phyloP scores from a whole-genome alignment of 805 yeast genomes.

The Ogataea trehalophila region DNA sequence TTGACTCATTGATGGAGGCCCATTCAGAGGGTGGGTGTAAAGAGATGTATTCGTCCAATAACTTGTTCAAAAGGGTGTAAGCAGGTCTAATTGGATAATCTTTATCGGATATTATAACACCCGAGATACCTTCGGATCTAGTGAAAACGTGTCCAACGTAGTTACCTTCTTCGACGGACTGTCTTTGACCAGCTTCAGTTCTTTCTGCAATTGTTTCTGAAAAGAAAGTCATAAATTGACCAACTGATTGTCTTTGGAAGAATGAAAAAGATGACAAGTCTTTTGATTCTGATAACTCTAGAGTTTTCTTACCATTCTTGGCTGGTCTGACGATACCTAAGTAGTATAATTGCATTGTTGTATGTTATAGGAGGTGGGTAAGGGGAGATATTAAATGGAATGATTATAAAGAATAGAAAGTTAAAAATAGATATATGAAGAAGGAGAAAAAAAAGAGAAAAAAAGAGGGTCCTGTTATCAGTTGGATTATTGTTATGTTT shows the following conservation, averaged over 20 bases:
- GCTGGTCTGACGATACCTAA: slow-evolving; percentile 74
- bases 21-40: slow-evolving; percentile 75
- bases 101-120: slow-evolving; percentile 87
- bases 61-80: slow-evolving; percentile 83
- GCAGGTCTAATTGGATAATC: slow-evolving; percentile 98
- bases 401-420: neutral
- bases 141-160: slow-evolving; percentile 91
- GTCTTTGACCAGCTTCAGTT: slow-evolving; percentile 87
- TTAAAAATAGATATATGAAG: neutral
- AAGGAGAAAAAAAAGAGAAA: too few relatives aligned
- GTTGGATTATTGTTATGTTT: too few relatives aligned
- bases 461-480: too few relatives aligned
- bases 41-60: slow-evolving; percentile 83
- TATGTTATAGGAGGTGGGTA: neutral
- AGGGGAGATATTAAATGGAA: neutral
- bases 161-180: slow-evolving; percentile 85
- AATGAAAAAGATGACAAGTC: slow-evolving; percentile 85
- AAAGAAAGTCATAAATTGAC: slow-evolving; percentile 93
- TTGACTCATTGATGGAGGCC: slow-evolving; percentile 45
- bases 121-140: slow-evolving; percentile 85
- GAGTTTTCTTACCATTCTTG: slow-evolving; percentile 47
- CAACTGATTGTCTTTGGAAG: slow-evolving; percentile 71
- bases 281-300: slow-evolving; percentile 74
- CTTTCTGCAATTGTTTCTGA: slow-evolving; percentile 86
- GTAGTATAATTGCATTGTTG: slow-evolving; percentile 79